Base-by-base conservation (phyloP, 1,284 basidiomycete genomes). In the Cryptococcus amylolentus region DNA sequence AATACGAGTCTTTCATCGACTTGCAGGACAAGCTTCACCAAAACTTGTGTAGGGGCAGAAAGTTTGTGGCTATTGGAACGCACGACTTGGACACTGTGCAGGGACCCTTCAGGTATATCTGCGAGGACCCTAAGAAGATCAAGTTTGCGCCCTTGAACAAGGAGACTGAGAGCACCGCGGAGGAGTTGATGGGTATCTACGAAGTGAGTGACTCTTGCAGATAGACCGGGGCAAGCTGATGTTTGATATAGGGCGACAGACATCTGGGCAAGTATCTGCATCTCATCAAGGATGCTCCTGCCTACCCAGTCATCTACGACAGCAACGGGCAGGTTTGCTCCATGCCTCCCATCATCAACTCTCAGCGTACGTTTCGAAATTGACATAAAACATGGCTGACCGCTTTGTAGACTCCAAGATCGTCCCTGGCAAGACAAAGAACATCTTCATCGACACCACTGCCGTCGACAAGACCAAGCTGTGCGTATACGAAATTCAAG, bases 341-440 rank as follows among this genome's bases (percentile, higher is more conserved):
- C 12, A 93, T 98, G 88, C 96, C 96, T 28, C 96, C 96, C 2
- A 97, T 99, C 77, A 96, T 97, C 80, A 97, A 97, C 80, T 95
- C 92, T 6, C 87, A 96, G 62, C 89, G 77, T 77, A 55, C 63
- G 71, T 60, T 6, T 12, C 26, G 12, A 4, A 45, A 13, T 41
- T 18, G 46, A 13, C 48, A 43, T 35, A 10, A 35, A 27, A 65
- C 20, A 45, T 20, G 4, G 46, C 54, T 65, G 48, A 62, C 27
- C n/a, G 5, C 9, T 14, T 6, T 46, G 7, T 58, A 78, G 77
- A 92, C 78, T 96, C 91, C 73, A 98, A 98, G 81, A 98, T 99
- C 70, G 91, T 91, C 0, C 57, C 72, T 4, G 81, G 97, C 62
- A 87, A 93, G 74, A 98, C 96, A 13, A 85, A 83, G 57, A 97